phyloP scores from a whole-genome alignment of 1,139 yeast species.

The Magnusiomyces tetraspermus region DNA sequence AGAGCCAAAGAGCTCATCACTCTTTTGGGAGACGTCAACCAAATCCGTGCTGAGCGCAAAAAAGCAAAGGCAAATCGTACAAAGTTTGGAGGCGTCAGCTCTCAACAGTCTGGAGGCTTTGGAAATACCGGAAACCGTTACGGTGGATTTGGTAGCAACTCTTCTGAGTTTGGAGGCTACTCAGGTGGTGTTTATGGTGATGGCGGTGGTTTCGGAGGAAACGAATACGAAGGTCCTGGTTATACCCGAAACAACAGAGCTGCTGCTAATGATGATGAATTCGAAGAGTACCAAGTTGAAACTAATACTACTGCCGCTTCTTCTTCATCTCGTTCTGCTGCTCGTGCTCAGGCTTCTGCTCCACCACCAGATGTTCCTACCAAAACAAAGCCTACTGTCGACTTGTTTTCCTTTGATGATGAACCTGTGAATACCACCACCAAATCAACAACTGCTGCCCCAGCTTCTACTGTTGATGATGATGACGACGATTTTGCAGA shows the following conservation, averaged over 20 bases:
- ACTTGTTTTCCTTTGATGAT: conserved; percentile 47
- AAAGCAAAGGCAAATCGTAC: conserved; percentile 74
- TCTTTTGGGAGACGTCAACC: conserved; percentile 66
- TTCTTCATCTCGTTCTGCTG: conserved; percentile 15
- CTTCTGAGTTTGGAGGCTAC: conserved; percentile 33
- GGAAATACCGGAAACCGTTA: conserved; percentile 34
- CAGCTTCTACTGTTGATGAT: conserved; percentile 28
- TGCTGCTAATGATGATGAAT: conserved; percentile 28
- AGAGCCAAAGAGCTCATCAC: conserved; percentile 68
- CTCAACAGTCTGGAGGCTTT: conserved; percentile 34
- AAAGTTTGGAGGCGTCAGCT: conserved; percentile 37
- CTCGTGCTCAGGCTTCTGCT: conserved; percentile 14
- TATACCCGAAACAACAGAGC: conserved; percentile 19
- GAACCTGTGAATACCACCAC: conserved; percentile 20
- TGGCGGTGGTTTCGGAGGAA: conserved; percentile 60
- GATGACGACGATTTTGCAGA: conserved; percentile 92
- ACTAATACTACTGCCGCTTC: conserved; percentile 10
- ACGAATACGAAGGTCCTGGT: conserved; percentile 30
- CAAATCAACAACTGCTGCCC: conserved; percentile 15
- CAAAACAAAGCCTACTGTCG: conserved; percentile 28
- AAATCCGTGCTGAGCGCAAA: conserved; percentile 75
- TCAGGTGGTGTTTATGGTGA: conserved; percentile 62
- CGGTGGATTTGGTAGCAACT: conserved; percentile 35
- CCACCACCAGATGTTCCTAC: conserved; percentile 27
- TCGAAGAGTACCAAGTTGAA: conserved; percentile 59